Evolutionary conservation across 305 asterid genomes (phyloP).

Genomic region (Petunia hybrid): DNA sequence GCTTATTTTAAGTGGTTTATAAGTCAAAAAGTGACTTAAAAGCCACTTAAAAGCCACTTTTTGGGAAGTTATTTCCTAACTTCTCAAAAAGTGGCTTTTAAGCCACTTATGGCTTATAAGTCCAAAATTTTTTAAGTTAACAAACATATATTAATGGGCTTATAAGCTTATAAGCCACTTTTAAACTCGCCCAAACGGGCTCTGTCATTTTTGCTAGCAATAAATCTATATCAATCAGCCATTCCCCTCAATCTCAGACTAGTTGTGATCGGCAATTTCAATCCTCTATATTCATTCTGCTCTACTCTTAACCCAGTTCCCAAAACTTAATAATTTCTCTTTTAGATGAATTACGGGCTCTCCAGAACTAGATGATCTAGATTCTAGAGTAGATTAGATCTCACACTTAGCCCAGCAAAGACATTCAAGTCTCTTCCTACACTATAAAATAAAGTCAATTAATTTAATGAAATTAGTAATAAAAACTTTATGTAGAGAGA

Average conservation of each 20-base stretch:
- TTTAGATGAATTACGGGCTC: slow-evolving; percentile 1
- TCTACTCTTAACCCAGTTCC: neutral
- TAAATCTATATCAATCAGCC: neutral
- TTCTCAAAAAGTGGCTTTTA: too few species aligned
- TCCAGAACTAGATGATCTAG: slow-evolving; percentile 2
- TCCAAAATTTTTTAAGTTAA: too few species aligned
- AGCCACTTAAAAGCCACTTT: too few species aligned
- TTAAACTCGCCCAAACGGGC: too few species aligned
- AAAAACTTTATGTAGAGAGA: neutral
- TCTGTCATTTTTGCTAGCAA: neutral
- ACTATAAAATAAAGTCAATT: neutral
- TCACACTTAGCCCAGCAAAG: neutral
- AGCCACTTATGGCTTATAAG: too few species aligned
- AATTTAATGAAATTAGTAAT: slow-evolving; percentile 10
- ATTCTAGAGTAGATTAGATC: neutral
- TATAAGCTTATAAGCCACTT: too few species aligned
- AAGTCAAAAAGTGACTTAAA: too few species aligned
- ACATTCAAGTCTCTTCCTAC: neutral
- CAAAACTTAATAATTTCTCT: neutral
- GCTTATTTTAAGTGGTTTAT: too few species aligned
- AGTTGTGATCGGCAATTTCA: neutral
- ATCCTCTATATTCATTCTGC: neutral
- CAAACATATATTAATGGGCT: too few species aligned
- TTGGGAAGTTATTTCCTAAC: too few species aligned
- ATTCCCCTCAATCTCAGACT: slow-evolving; percentile 19